phyloP scores from a whole-genome alignment of 257 asterid genomes.

The Solanum rostratum region DNA sequence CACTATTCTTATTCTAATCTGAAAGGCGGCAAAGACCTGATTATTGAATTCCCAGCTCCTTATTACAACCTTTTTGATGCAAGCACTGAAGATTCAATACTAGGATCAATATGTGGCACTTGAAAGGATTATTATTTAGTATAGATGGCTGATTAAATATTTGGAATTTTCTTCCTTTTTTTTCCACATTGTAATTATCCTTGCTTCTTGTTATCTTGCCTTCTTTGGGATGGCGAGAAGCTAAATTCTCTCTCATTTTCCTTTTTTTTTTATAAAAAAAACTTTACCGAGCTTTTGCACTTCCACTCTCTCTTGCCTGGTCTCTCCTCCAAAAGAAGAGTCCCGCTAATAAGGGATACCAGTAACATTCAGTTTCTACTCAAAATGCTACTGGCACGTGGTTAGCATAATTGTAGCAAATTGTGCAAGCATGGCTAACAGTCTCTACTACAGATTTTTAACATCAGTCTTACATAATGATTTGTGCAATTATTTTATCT shows the following conservation, averaged over 20 bases:
- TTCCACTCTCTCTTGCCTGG: neutral
- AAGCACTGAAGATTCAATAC: neutral
- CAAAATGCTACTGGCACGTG: neutral
- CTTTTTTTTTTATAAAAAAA: neutral
- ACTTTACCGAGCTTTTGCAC: neutral
- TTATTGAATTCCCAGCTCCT: neutral
- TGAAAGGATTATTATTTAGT: neutral
- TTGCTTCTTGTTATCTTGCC: neutral
- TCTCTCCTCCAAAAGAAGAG: neutral
- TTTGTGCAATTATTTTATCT: neutral
- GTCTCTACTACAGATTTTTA: neutral
- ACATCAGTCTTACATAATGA: neutral
- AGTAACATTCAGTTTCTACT: neutral
- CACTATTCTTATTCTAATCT: neutral
- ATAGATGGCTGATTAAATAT: neutral
- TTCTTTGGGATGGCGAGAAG: neutral
- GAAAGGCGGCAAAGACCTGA: neutral
- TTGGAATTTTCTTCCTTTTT: neutral
- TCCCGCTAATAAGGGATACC: neutral
- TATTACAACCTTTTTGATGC: neutral
- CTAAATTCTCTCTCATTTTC: neutral
- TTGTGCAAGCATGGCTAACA: neutral
- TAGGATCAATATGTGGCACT: neutral
- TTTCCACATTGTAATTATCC: neutral
- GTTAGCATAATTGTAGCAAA: neutral